A percentile compares a stretch with the other conserved stretches of the same genome.
These are phyloP conservation scores for Backusella westeae DNA, from an alignment of 192 early-diverging fungal genomes.

Conservation along the genomic window DNA sequence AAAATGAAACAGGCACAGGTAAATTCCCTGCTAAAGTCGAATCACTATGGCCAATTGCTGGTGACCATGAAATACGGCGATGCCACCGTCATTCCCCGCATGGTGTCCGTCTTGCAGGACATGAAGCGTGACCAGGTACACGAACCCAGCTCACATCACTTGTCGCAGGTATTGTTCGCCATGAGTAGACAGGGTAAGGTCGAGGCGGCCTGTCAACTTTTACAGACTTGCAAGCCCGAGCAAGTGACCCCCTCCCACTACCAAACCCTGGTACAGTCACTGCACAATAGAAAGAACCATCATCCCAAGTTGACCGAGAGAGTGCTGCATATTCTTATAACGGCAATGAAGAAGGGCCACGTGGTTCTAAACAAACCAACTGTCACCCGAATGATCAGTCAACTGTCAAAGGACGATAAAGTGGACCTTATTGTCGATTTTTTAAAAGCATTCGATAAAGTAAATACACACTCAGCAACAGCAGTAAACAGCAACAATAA, in stretches of 20 bases:
- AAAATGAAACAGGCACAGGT: constrained; percentile 11
- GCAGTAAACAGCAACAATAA: background rate
- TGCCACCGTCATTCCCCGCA: background rate
- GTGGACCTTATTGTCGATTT: constrained; percentile 13
- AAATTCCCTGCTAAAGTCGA: background rate
- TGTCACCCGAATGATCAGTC: constrained; percentile 3
- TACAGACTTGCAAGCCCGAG: background rate
- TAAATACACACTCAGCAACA: background rate
- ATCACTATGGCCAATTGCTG: constrained; percentile 31
- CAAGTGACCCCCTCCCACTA: constrained; percentile 9
- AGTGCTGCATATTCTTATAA: background rate
- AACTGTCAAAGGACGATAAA: background rate
- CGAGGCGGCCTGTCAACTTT: background rate
- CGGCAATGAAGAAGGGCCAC: background rate
- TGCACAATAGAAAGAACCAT: background rate
- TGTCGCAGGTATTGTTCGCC: constrained; percentile 19
- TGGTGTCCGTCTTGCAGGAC: constrained; percentile 15
- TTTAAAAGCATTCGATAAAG: background rate
- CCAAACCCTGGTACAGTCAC: constrained; percentile 11
- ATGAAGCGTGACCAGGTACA: constrained; percentile 12
- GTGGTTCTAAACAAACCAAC: background rate
- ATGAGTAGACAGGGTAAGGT: constrained; percentile 12
- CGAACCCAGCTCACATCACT: background rate
- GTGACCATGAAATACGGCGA: constrained; percentile 17
- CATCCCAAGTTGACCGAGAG: background rate